These are phyloP conservation scores for Solanum boliviense DNA, from an alignment of 257 asterid species.

Conservation along the genomic window DNA sequence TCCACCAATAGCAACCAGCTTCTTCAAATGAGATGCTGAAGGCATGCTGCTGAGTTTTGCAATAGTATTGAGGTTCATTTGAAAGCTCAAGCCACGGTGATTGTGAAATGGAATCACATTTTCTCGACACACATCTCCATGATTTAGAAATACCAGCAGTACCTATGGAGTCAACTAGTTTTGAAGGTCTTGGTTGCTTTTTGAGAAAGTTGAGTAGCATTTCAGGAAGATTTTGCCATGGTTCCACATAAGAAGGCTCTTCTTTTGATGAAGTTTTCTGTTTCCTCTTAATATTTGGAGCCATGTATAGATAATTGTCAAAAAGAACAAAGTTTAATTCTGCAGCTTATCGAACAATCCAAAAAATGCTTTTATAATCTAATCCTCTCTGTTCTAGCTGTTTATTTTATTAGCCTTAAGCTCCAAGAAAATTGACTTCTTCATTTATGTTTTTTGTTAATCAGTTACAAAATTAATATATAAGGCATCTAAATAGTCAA, in stretches of 20 bases:
- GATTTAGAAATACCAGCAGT: background rate
- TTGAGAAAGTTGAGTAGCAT: background rate
- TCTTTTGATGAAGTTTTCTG: background rate
- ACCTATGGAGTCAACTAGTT: background rate
- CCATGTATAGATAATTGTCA: background rate
- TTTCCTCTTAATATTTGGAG: background rate
- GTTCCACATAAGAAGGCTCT: background rate
- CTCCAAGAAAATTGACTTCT: background rate
- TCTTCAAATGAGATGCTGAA: background rate
- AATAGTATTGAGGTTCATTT: background rate
- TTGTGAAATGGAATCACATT: background rate
- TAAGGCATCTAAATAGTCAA: background rate
- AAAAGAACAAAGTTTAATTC: background rate
- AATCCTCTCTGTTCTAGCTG: background rate
- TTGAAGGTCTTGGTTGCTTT: background rate
- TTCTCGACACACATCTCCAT: background rate
- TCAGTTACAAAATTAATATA: background rate
- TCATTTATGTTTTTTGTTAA: background rate
- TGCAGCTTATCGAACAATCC: background rate
- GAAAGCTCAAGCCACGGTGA: constrained; percentile 13
- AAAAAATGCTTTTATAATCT: background rate
- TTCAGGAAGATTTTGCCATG: background rate
- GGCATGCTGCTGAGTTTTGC: background rate
- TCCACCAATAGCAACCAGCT: background rate
- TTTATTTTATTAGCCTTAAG: background rate